phyloP scores from a whole-genome alignment of 1,284 basidiomycete genomes.

The Ganoderma boninense region DNA sequence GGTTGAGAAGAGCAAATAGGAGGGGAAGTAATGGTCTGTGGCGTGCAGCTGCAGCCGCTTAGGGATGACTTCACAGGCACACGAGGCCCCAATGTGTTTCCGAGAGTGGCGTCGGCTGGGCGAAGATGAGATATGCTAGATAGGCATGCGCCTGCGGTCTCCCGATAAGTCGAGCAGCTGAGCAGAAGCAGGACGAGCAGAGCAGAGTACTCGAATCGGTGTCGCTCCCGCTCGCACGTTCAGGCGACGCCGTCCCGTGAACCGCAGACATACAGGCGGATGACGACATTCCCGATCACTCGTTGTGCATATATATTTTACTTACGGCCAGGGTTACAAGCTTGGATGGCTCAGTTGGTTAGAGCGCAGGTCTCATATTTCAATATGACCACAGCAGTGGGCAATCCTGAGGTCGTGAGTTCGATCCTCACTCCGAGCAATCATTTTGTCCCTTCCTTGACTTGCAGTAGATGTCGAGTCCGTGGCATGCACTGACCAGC shows the following conservation, averaged over 20 bases:
- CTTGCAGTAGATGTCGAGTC: no score
- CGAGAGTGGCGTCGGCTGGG: conserved; percentile 14
- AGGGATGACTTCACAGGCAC: conserved; percentile 33
- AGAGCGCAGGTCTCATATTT: conserved; percentile 34
- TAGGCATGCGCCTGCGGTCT: neutral
- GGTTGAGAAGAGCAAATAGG: conserved; percentile 11
- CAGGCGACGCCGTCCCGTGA: neutral
- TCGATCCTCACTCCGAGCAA: conserved; percentile 35
- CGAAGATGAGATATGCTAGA: neutral
- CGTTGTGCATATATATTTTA: no score
- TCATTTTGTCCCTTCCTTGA: neutral
- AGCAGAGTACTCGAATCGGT: neutral
- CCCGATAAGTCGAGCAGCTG: neutral
- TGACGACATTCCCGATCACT: conserved; percentile 11
- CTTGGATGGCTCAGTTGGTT: conserved; percentile 36
- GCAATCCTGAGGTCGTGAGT: conserved; percentile 36
- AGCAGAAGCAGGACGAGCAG: neutral
- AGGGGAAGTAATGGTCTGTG: conserved; percentile 6
- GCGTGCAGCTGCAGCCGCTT: conserved; percentile 1
- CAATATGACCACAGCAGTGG: conserved; percentile 20
- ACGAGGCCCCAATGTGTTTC: conserved; percentile 26
- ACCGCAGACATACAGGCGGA: neutral
- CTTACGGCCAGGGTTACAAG: neutral
- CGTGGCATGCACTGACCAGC: no score
- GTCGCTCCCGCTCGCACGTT: neutral